Evolutionary conservation across 352 stramenopile genomes (phyloP), one percentile per base, ranked within the genome.

Genomic region (Globisporangium acanthophoron): DNA sequence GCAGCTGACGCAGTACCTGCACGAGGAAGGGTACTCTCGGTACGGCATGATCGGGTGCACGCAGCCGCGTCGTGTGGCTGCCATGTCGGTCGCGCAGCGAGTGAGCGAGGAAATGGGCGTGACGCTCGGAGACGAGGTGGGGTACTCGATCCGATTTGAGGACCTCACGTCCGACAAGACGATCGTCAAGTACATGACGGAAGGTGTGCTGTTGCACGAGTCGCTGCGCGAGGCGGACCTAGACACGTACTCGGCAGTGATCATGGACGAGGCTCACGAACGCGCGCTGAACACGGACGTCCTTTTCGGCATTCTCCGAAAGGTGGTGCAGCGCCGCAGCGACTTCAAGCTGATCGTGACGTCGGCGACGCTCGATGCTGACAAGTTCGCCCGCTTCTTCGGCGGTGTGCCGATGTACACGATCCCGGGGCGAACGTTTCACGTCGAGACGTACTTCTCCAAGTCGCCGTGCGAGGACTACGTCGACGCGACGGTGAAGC

Each of bases 51-150:
- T 98, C n/a, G 96, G 90, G 2, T 99, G 97, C 76, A 99, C 97
- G 18, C 97, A 99, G 74, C 97, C 97, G n/a, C 85, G 97, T 67
- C 92, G 97, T 62, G 97, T 99, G 27, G 97, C 97, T 7, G 97
- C 97, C 11, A 99, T 99, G 94, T 99, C 90, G 56, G 97, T 99
- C 16, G 97, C 97, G 0, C 97, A 98, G 64, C 92, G 97, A 66
- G 97, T 99, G 8, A 97, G 93, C 40, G 92, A 99, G 60, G 97
- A 99, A 72, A 97, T 99, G 69, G 90, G 88, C 8, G 96, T 97
- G 33, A 85, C 80, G 9, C 67, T 99, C 0, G 96, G 96, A 1
- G 85, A 97, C 4, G 85, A 96, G 61, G 86, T 98, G 8, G 83
- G 85, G 20, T 95, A 97, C 58, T 87, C 90, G 2, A 98, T 98